phyloP scores from a whole-genome alignment of 2,329 filamentous ascomycete genomes.

The Ceratocystis eucalypticola region DNA sequence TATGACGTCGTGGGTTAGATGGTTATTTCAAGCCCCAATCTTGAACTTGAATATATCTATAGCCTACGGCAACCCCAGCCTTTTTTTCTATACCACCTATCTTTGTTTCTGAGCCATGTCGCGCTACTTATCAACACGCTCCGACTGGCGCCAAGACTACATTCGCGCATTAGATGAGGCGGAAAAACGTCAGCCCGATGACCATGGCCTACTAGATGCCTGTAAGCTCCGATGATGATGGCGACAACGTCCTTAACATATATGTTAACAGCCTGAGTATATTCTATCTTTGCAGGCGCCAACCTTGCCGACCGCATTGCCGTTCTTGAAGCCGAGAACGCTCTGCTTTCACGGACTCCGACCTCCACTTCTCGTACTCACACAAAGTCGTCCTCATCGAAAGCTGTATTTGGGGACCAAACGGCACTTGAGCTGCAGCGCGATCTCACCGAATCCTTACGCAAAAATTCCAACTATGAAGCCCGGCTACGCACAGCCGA shows the following conservation, averaged over 20 bases:
- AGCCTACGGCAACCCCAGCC: no score
- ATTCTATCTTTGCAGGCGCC: slow-evolving; percentile 36
- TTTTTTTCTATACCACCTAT: no score
- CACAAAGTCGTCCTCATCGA: not conserved
- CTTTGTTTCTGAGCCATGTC: slow-evolving; percentile 9
- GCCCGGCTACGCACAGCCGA: slow-evolving; percentile 48
- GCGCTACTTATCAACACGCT: slow-evolving; percentile 7
- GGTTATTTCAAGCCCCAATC: not conserved
- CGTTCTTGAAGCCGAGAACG: slow-evolving; percentile 46
- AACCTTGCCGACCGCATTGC: slow-evolving; percentile 54
- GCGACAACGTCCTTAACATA: no score
- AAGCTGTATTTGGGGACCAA: slow-evolving; percentile 8
- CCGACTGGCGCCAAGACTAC: slow-evolving; percentile 70
- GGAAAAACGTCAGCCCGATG: slow-evolving; percentile 48
- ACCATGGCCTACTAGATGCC: slow-evolving; percentile 57
- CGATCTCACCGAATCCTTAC: slow-evolving; percentile 65
- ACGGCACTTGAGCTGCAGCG: slow-evolving; percentile 41
- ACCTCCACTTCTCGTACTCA: slow-evolving; percentile 19
- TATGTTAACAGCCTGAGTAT: not conserved
- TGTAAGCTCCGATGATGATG: slow-evolving; percentile 41
- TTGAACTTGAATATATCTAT: no score
- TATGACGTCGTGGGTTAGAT: slow-evolving; percentile 1
- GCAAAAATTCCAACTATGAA: slow-evolving; percentile 56
- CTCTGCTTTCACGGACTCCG: slow-evolving; percentile 25
- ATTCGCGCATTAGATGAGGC: slow-evolving; percentile 60